These are phyloP conservation scores for Sclerotinia trifoliorum DNA, from an alignment of 2,329 filamentous ascomycete genomes.

Conservation along the genomic window DNA sequence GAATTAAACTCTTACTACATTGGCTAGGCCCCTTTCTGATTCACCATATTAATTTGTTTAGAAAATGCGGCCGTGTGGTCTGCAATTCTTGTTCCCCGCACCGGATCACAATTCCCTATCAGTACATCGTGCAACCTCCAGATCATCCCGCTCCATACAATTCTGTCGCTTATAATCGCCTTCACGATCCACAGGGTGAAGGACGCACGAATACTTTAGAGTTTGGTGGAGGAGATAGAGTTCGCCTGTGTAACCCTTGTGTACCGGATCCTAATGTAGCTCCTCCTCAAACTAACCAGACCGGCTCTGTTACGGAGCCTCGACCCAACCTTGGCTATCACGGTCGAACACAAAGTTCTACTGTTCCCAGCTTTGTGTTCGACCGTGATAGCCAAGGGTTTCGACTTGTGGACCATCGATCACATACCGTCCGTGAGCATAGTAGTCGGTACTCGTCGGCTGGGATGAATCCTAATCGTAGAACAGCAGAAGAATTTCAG, in stretches of 20 bases:
- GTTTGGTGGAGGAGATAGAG: slow-evolving; percentile 64
- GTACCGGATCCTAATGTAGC: slow-evolving; percentile 67
- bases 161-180: slow-evolving; percentile 23
- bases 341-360: slow-evolving; percentile 21
- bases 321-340: slow-evolving; percentile 25
- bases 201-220: slow-evolving; percentile 31
- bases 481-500: slow-evolving; percentile 16
- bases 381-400: neutral
- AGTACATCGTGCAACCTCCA: slow-evolving; percentile 85
- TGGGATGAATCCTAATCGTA: neutral
- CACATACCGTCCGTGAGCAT: slow-evolving; percentile 9
- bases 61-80: slow-evolving; percentile 90
- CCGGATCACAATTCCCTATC: slow-evolving; percentile 88
- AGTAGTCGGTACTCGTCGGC: neutral
- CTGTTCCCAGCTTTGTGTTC: neutral
- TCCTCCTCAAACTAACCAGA: slow-evolving; percentile 44
- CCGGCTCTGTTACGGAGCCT: slow-evolving; percentile 19
- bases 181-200: slow-evolving; percentile 27
- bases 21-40: neutral
- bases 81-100: slow-evolving; percentile 89
- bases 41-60: slow-evolving; percentile 38
- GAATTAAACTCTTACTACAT: neutral
- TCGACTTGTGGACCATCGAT: slow-evolving; percentile 15
- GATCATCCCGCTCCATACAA: slow-evolving; percentile 29
- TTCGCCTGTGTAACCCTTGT: slow-evolving; percentile 70